These are phyloP conservation scores for Tieghemostelium lacteum DNA, from an alignment of 78 protist genomes.

Conservation along the genomic window DNA sequence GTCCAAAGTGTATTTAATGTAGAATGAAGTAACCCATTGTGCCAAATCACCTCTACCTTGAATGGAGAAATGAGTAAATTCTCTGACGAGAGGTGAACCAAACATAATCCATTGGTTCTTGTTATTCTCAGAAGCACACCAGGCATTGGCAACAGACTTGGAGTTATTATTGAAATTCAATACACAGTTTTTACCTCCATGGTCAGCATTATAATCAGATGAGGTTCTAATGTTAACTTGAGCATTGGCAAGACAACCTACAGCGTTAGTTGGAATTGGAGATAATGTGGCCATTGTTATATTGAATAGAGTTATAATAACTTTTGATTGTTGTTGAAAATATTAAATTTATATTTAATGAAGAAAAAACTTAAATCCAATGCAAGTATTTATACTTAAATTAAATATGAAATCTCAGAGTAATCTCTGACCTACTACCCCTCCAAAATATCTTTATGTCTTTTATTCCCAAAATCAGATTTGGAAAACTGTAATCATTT, in stretches of 20 bases:
- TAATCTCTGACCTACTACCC: too few relatives aligned
- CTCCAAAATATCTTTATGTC: too few relatives aligned
- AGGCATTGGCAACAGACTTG: not conserved
- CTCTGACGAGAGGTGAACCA: not conserved
- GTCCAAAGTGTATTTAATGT: conserved; percentile 15
- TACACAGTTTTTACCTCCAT: conserved; percentile 4
- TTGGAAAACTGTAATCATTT: too few relatives aligned
- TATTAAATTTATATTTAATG: too few relatives aligned
- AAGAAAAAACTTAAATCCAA: too few relatives aligned
- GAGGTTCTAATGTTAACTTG: not conserved
- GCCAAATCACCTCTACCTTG: conserved; percentile 15
- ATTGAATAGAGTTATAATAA: too few relatives aligned
- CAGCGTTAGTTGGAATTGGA: not conserved
- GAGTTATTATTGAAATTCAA: not conserved
- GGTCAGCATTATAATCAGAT: conserved; percentile 10
- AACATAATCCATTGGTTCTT: conserved; percentile 6
- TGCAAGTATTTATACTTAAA: too few relatives aligned
- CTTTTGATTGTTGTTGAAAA: too few relatives aligned
- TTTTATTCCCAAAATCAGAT: too few relatives aligned
- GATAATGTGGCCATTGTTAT: conserved; percentile 1
- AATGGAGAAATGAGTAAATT: not conserved
- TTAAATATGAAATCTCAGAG: too few relatives aligned
- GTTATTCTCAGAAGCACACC: not conserved
- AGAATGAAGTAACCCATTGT: conserved; percentile 4
- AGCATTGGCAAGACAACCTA: conserved; percentile 19